Conservation (phyloP, 805 yeast genomes). For the Saccharomycopsis guyanensis region DNA sequence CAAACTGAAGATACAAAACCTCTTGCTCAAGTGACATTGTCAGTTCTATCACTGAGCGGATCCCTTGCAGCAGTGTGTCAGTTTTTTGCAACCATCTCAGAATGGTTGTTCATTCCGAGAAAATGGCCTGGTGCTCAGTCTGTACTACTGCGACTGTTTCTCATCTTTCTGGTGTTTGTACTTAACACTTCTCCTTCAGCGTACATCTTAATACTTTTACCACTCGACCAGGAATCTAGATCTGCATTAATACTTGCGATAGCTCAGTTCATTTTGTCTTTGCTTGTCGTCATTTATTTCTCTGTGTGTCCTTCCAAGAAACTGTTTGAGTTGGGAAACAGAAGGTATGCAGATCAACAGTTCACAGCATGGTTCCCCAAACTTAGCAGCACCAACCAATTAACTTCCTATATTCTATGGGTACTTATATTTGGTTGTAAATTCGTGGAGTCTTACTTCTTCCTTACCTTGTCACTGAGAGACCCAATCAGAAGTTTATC, state of each 20-base stretch:
- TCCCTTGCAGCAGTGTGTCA: slow-evolving; percentile 74
- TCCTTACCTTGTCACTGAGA: slow-evolving; percentile 78
- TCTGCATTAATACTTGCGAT: slow-evolving; percentile 74
- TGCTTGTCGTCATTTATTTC: slow-evolving; percentile 49
- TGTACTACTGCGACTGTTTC: slow-evolving; percentile 75
- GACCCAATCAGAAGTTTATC: slow-evolving; percentile 92
- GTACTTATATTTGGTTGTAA: slow-evolving; percentile 81
- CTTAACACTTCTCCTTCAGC: slow-evolving; percentile 79
- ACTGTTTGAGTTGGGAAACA: slow-evolving; percentile 80
- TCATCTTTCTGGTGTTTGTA: slow-evolving; percentile 56
- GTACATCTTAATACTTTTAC: slow-evolving; percentile 76
- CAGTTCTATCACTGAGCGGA: slow-evolving; percentile 90
- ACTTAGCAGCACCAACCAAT: slow-evolving; percentile 80
- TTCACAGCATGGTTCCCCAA: slow-evolving; percentile 87
- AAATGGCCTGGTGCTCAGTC: slow-evolving; percentile 99
- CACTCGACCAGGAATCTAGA: slow-evolving; percentile 52
- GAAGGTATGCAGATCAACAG: slow-evolving; percentile 74
- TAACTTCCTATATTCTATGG: slow-evolving; percentile 94
- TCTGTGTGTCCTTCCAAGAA: slow-evolving; percentile 95
- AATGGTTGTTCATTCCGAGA: slow-evolving; percentile 95
- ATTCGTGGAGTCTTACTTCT: slow-evolving; percentile 83
- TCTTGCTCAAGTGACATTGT: slow-evolving; percentile 82
- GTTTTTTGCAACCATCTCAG: slow-evolving; percentile 78
- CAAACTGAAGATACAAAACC: slow-evolving; percentile 83
- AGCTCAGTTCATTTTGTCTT: slow-evolving; percentile 61